Percentiles rank a stretch among this genome's conserved stretches.
Conservation (phyloP, 169 alveolate species). For the Cryptosporidium xiaoi region DNA sequence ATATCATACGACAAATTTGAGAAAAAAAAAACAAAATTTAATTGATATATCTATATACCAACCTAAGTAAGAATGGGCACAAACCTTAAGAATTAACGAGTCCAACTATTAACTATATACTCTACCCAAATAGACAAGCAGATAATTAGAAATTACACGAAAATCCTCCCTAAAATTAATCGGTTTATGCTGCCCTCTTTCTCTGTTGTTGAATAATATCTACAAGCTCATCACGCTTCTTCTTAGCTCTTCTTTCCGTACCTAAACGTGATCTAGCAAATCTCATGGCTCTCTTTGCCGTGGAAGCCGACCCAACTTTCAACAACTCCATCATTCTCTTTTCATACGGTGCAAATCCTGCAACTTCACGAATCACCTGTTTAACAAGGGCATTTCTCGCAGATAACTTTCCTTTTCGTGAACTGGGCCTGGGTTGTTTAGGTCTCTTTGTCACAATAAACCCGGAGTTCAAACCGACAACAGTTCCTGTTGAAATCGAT, state of each 20-base stretch:
- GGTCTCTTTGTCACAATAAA: slow-evolving; percentile 85
- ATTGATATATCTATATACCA: background rate
- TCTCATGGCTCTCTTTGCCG: slow-evolving; percentile 97
- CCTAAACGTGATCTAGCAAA: slow-evolving; percentile 98
- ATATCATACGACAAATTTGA: background rate
- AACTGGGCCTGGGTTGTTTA: slow-evolving; percentile 84
- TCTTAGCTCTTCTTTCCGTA: slow-evolving; percentile 98
- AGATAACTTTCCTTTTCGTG: slow-evolving; percentile 89
- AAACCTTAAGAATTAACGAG: too few species aligned
- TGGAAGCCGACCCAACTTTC: slow-evolving; percentile 96
- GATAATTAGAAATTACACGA: background rate
- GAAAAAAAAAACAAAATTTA: background rate
- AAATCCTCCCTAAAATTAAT: background rate
- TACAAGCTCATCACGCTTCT: slow-evolving; percentile 93
- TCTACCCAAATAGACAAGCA: background rate
- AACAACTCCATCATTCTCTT: slow-evolving; percentile 97
- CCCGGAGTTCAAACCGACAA: slow-evolving; percentile 84
- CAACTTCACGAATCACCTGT: slow-evolving; percentile 95
- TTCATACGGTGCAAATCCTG: slow-evolving; percentile 99
- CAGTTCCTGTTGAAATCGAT: slow-evolving; percentile 57
- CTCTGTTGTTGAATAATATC: slow-evolving; percentile 90
- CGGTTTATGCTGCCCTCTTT: slow-evolving; percentile 80
- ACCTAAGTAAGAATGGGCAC: background rate
- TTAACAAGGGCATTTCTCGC: slow-evolving; percentile 91
- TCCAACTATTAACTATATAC: background rate